Conservation (phyloP, 352 stramenopile genomes). For the Phytophthora boehmeriae region DNA sequence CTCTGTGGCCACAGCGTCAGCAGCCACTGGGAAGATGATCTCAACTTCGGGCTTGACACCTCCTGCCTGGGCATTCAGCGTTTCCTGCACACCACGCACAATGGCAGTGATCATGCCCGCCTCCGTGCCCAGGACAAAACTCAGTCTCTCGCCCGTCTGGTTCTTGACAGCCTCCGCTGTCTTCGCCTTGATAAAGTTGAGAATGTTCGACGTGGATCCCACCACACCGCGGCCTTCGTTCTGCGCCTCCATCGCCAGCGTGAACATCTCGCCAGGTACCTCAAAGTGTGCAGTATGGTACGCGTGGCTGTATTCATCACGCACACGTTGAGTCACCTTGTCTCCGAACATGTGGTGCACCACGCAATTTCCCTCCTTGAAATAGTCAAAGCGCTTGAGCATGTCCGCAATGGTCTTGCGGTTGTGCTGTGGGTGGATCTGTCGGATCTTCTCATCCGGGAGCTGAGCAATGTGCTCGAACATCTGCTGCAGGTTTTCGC, state of each 20-base stretch:
- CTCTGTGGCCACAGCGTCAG: constrained; percentile 90
- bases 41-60: constrained; percentile 87
- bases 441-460: constrained; percentile 79
- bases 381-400: constrained; percentile 92
- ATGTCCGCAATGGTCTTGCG: constrained; percentile 81
- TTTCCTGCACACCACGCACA: constrained; percentile 92
- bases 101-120: constrained; percentile 98
- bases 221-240: constrained; percentile 92
- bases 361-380: constrained; percentile 96
- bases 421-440: constrained; percentile 88
- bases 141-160: constrained; percentile 74
- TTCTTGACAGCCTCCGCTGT: constrained; percentile 84
- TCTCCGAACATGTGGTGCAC: constrained; percentile 99
- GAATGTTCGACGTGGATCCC: constrained; percentile 96
- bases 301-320: constrained; percentile 91
- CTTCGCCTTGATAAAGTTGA: constrained; percentile 97
- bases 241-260: constrained; percentile 95
- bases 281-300: constrained; percentile 98
- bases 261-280: constrained; percentile 99
- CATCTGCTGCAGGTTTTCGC: constrained; percentile 96
- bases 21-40: constrained; percentile 97
- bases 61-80: constrained; percentile 47
- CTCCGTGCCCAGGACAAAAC: constrained; percentile 97
- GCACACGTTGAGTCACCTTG: constrained; percentile 93
- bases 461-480: constrained; percentile 85